These are phyloP conservation scores for Drechslerella coelobrocha DNA, from an alignment of 2,329 filamentous ascomycete species.

Conservation along the genomic window DNA sequence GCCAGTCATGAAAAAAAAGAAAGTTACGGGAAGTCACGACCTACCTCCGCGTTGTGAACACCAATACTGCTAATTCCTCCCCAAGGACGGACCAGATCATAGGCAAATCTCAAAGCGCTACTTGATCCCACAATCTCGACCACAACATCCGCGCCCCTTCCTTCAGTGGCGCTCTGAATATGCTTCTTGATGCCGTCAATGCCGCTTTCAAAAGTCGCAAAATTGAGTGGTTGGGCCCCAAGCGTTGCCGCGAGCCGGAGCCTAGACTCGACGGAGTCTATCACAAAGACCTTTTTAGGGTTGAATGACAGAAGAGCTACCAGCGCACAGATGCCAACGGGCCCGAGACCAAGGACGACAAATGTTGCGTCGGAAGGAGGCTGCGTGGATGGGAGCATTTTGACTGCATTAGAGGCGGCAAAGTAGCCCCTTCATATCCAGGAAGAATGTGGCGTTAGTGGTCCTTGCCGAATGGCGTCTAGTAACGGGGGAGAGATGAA, in stretches of 20 bases:
- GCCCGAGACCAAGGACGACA: conserved; percentile 83
- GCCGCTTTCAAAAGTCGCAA: conserved; percentile 64
- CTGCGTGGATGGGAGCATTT: conserved; percentile 61
- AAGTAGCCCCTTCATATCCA: conserved; percentile 70
- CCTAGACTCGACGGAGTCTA: conserved; percentile 78
- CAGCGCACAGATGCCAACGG: conserved; percentile 82
- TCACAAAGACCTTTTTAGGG: conserved; percentile 77
- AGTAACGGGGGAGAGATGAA: conserved; percentile 1
- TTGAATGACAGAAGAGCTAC: conserved; percentile 70
- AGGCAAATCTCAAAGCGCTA: conserved; percentile 72
- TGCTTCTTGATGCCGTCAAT: conserved; percentile 70
- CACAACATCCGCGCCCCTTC: conserved; percentile 82
- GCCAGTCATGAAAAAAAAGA: conserved; percentile 15
- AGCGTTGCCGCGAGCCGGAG: conserved; percentile 74
- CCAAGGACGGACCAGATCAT: conserved; percentile 74
- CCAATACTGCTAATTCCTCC: conserved; percentile 77
- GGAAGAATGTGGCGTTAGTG: conserved; percentile 42
- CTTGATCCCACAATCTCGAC: conserved; percentile 78
- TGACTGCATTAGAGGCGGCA: conserved; percentile 78
- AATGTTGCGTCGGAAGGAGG: conserved; percentile 72
- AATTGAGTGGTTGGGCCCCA: conserved; percentile 84
- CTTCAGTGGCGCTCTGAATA: conserved; percentile 76
- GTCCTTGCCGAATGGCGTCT: conserved; percentile 30
- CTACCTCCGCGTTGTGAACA: conserved; percentile 75
- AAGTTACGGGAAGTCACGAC: conserved; percentile 46